Percentiles rank a stretch among this genome's conserved stretches.
phyloP scores from a whole-genome alignment of 495 filamentous ascomycete genomes.

The Cetradonia linearis region DNA sequence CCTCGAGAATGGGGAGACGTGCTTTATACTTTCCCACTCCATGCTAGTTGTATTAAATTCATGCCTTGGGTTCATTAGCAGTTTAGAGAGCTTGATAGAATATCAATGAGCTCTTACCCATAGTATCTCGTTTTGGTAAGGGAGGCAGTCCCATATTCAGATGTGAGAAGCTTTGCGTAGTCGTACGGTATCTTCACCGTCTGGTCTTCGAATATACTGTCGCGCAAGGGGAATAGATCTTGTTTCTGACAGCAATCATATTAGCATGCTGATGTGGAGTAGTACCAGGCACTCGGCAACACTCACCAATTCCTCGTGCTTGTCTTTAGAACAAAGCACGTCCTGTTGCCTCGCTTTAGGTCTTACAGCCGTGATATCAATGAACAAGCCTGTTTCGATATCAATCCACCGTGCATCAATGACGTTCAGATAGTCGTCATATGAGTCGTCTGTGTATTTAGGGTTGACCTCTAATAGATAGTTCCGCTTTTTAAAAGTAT shows the following conservation, averaged over 20 bases:
- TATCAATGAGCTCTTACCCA: conserved; percentile 33
- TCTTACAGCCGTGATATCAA: conserved; percentile 52
- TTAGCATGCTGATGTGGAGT: background rate
- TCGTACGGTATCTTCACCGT: conserved; percentile 65
- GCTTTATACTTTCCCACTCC: conserved; percentile 17
- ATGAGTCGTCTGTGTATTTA: conserved; percentile 40
- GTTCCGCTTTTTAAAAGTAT: conserved; percentile 41
- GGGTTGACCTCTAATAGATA: conserved; percentile 54
- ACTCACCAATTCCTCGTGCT: conserved; percentile 42
- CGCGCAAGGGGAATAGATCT: conserved; percentile 70
- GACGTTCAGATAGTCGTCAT: conserved; percentile 40
- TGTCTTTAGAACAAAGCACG: conserved; percentile 48
- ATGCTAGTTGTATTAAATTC: conserved; percentile 15
- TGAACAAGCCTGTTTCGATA: conserved; percentile 49
- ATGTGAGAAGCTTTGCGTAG: conserved; percentile 59
- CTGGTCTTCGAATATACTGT: conserved; percentile 67
- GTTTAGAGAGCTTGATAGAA: background rate
- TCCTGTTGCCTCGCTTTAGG: conserved; percentile 33
- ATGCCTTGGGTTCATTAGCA: background rate
- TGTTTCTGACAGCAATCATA: conserved; percentile 31
- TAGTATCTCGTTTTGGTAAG: conserved; percentile 54
- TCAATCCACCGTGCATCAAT: conserved; percentile 57
- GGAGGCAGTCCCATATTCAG: conserved; percentile 63
- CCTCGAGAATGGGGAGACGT: background rate
- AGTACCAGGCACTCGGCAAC: background rate